Evolutionary conservation across 208 protist species (phyloP).

Genomic region (Trypanosoma platydactyli): DNA sequence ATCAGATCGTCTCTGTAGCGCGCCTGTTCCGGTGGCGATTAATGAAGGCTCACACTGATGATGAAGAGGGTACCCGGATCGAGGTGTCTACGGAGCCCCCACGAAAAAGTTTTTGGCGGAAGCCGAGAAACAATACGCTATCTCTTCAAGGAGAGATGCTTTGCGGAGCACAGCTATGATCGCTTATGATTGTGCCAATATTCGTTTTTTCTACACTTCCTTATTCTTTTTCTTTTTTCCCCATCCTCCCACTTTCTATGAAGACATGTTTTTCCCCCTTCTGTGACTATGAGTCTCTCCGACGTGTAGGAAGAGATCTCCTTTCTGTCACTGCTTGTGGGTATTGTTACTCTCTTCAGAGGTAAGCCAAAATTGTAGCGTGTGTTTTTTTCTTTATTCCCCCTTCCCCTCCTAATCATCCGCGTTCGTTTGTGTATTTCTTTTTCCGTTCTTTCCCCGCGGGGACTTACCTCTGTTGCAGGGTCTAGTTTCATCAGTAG

Average conservation of each 20-base stretch:
- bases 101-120: slow-evolving; percentile 5
- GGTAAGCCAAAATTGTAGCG: neutral
- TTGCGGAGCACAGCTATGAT: slow-evolving; percentile 24
- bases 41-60: neutral
- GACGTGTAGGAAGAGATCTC: too few relatives aligned
- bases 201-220: slow-evolving; percentile 17
- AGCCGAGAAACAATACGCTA: neutral
- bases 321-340: neutral
- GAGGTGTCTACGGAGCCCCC: neutral
- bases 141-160: slow-evolving; percentile 13
- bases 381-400: too few relatives aligned
- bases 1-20: slow-evolving; percentile 7
- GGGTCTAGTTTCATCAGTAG: neutral
- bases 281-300: too few relatives aligned
- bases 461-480: too few relatives aligned
- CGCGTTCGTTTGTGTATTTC: too few relatives aligned
- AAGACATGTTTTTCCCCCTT: too few relatives aligned
- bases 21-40: slow-evolving; percentile 20
- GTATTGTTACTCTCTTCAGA: slow-evolving; percentile 8
- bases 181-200: neutral
- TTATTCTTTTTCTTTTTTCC: slow-evolving; percentile 21
- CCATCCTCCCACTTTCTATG: too few relatives aligned
- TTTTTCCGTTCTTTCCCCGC: too few relatives aligned
- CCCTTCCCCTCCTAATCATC: too few relatives aligned
- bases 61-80: neutral